Evolutionary conservation across 148 eudicot genomes (phyloP).

Genomic region (Hydrangea macrophylla): DNA sequence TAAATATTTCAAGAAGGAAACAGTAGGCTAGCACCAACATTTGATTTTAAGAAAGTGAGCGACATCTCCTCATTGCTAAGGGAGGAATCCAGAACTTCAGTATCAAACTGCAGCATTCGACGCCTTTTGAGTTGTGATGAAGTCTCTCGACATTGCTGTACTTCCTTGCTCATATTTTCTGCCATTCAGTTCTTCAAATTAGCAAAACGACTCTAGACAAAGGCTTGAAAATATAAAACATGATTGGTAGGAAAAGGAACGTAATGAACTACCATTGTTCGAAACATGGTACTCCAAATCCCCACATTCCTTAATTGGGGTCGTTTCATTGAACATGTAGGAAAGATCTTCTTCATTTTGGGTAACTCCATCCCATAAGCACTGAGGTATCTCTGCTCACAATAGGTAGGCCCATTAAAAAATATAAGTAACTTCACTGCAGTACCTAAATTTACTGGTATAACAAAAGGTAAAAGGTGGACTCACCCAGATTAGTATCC

Average conservation of each 20-base stretch:
- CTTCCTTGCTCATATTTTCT: conserved; percentile 49
- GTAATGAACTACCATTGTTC: conserved; percentile 28
- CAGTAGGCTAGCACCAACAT: conserved; percentile 36
- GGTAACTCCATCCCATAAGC: conserved; percentile 45
- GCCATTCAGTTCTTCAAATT: conserved; percentile 19
- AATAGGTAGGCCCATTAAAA: not conserved
- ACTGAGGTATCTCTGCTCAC: conserved; percentile 42
- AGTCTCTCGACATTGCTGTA: conserved; percentile 32
- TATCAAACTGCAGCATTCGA: conserved; percentile 64
- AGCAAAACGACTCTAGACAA: not conserved
- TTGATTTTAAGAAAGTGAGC: conserved; percentile 57
- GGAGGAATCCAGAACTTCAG: conserved; percentile 35
- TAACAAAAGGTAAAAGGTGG: not conserved
- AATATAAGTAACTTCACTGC: not conserved
- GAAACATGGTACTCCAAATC: conserved; percentile 46
- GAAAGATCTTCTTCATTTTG: conserved; percentile 52
- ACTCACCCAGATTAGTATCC: conserved; percentile 46
- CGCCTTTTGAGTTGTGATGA: conserved; percentile 76
- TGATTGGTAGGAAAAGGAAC: not conserved
- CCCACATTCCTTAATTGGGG: conserved; percentile 80
- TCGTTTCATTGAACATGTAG: conserved; percentile 54
- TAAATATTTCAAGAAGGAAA: not conserved
- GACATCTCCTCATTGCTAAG: conserved; percentile 44
- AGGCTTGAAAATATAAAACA: not conserved
- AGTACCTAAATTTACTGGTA: conserved; percentile 2